phyloP scores from a whole-genome alignment of 192 early-diverging fungal species.

The Funneliformis geosporum region DNA sequence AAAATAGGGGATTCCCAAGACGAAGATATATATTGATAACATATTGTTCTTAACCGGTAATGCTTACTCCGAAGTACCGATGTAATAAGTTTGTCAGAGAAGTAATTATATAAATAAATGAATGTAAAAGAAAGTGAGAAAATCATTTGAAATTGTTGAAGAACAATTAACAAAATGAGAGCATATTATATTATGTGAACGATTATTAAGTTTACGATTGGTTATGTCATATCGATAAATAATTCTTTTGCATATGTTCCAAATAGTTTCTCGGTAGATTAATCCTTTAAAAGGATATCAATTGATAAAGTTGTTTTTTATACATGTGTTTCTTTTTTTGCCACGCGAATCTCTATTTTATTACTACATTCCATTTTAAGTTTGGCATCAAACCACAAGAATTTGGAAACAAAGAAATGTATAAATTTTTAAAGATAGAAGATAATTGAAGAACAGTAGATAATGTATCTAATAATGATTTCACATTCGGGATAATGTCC shows the following conservation, averaged over 20 bases:
- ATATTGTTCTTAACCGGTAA: too few species aligned
- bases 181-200: neutral
- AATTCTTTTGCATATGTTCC: too few species aligned
- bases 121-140: too few species aligned
- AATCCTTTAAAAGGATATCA: neutral
- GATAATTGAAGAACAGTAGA: neutral
- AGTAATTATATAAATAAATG: too few species aligned
- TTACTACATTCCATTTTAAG: neutral
- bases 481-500: neutral
- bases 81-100: too few species aligned
- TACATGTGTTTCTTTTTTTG: neutral
- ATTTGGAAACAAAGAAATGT: neutral
- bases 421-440: neutral
- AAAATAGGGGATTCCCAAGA: too few species aligned
- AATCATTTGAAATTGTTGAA: too few species aligned
- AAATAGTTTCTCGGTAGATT: neutral
- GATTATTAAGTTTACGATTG: neutral
- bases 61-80: too few species aligned
- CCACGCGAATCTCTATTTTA: neutral
- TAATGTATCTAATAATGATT: neutral
- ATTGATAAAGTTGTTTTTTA: neutral
- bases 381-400: neutral
- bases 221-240: neutral
- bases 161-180: too few species aligned
- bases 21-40: too few species aligned